A percentile compares a stretch with the other conserved stretches of the same genome.
phyloP scores from a whole-genome alignment of 768 basidiomycete genomes.

The Gymnopilus dilepis region DNA sequence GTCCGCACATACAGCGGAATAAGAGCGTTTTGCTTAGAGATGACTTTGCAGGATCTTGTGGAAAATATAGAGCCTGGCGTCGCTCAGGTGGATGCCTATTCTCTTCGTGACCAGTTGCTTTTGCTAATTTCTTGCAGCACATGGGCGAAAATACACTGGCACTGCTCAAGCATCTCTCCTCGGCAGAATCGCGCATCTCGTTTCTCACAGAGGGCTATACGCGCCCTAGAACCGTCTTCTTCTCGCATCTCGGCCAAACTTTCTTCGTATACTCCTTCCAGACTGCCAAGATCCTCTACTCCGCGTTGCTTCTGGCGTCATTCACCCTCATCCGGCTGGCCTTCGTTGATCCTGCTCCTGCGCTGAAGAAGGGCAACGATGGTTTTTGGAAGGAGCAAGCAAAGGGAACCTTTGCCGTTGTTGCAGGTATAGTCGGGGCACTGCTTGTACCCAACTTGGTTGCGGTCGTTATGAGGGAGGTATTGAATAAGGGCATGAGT shows the following conservation, averaged over 20 bases:
- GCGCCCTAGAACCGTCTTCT: constrained; percentile 76
- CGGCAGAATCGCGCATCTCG: constrained; percentile 71
- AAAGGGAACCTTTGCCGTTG: constrained; percentile 53
- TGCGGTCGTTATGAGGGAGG: constrained; percentile 68
- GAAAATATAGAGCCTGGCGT: constrained; percentile 87
- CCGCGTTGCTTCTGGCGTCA: constrained; percentile 51
- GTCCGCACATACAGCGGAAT: constrained; percentile 4
- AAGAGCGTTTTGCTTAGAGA: neutral
- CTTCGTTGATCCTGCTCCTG: constrained; percentile 41
- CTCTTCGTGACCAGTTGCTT: constrained; percentile 5
- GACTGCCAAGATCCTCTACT: constrained; percentile 71
- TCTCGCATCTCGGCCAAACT: constrained; percentile 67
- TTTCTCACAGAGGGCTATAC: constrained; percentile 55
- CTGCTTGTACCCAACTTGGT: constrained; percentile 69
- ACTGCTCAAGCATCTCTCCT: constrained; percentile 75
- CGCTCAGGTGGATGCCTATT: constrained; percentile 49
- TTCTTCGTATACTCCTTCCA: constrained; percentile 79
- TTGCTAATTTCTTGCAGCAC: constrained; percentile 57
- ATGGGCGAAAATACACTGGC: constrained; percentile 91
- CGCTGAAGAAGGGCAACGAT: constrained; percentile 31
- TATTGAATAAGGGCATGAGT: constrained; percentile 74
- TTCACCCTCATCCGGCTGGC: constrained; percentile 46
- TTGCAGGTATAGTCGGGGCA: constrained; percentile 58
- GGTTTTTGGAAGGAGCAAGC: constrained; percentile 46
- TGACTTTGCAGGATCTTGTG: constrained; percentile 63